A percentile compares a stretch with the other conserved stretches of the same genome.
These are phyloP conservation scores for Colletotrichum graminicola DNA, from an alignment of 2,329 filamentous ascomycete genomes.

Conservation along the genomic window DNA sequence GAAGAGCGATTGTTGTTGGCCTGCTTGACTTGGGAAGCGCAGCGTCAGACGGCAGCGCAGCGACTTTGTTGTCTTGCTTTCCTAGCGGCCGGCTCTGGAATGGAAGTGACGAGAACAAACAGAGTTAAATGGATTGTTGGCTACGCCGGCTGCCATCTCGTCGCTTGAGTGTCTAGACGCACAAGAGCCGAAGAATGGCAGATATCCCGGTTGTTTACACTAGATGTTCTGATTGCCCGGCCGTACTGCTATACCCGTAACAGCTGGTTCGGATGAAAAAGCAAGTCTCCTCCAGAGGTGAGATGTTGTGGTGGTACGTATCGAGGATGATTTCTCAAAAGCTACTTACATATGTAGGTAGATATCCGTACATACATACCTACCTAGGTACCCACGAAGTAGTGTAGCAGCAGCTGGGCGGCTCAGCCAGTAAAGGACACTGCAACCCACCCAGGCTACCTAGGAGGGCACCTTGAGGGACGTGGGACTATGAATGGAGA, in stretches of 20 bases:
- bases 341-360: not conserved
- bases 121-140: not conserved
- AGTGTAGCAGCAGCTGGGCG: too few species aligned
- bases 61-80: constrained; percentile 17
- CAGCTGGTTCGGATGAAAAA: constrained; percentile 31
- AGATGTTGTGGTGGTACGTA: constrained; percentile 34
- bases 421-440: too few species aligned
- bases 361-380: too few species aligned
- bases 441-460: not conserved
- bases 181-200: not conserved
- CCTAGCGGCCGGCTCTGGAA: constrained; percentile 21
- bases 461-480: constrained; percentile 2
- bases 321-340: constrained; percentile 24
- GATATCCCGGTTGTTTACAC: not conserved
- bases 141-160: not conserved
- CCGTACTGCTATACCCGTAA: constrained; percentile 34
- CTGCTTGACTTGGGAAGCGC: not conserved
- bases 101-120: constrained; percentile 20
- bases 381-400: too few species aligned
- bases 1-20: not conserved
- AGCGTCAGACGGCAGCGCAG: constrained; percentile 6
- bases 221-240: not conserved
- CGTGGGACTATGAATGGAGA: not conserved
- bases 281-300: constrained; percentile 16
- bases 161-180: not conserved